Base-by-base conservation (phyloP, 805 yeast genomes). In the Ogataea methanolica region DNA sequence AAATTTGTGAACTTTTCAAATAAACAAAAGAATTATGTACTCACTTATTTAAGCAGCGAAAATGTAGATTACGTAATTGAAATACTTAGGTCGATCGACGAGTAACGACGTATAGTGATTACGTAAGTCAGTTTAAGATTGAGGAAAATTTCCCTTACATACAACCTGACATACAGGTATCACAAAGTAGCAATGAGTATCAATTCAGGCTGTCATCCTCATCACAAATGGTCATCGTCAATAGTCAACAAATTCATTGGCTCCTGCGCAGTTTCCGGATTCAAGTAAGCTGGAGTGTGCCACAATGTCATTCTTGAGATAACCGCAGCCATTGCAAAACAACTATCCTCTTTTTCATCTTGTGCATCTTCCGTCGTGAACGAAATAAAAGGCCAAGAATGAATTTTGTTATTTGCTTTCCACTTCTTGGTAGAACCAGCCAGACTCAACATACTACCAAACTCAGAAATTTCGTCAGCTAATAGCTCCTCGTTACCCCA, bases 341-440 rank as follows among this genome's bases (percentile, higher is more conserved):
- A 57, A 31, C 76, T 73, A 31, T 63, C 70, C 44, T 71, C 74
- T 46, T 76, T 69, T 44, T 69, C 75, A 26, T 70, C 73, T 39
- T 69, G 66, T 4, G 64, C 59, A 40, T 73, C 67, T 42, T 75
- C 80, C 3, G 74, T 59, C 40, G 63, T 63, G 44, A 70, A 70
- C 3, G 63, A 59, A 5, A 72, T 48, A 29, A 78, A 58, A 8
- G 79, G 80, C 81, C 82, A 77, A 17, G 74, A 67, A 49, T 78
- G 82, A 2, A 72, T 56, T 45, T 66, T 70, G 31, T 66, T 61
- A 3, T 54, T 56, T 37, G 63, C 67, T 17, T 60, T 57, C 48
- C 68, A 67, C 14, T 69, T 54, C 42, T 67, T 66, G 11, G 73
- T 59, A 17, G 61, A 52, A 5, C 72, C 68, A 21, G 58, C 56